Conservation (phyloP, 257 asterid genomes). For the Forsythia viridissima region DNA sequence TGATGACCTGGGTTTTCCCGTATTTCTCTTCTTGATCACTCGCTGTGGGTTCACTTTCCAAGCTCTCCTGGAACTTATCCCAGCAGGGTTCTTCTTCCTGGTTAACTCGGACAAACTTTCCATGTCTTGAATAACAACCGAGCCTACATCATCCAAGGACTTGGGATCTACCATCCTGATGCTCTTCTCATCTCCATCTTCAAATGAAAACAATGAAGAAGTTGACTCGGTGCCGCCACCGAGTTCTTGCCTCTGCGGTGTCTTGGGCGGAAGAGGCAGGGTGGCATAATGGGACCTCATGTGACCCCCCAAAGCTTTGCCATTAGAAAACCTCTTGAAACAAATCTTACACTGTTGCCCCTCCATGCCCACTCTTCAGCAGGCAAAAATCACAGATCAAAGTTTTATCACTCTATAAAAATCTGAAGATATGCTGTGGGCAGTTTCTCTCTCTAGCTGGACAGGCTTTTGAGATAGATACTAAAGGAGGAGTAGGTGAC, state of each 20-base stretch:
- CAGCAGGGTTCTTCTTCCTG: slow-evolving; percentile 19
- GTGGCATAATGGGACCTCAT: slow-evolving; percentile 65
- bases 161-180: slow-evolving; percentile 40
- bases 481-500: slow-evolving; percentile 54
- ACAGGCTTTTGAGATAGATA: slow-evolving; percentile 27
- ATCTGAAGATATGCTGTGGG: slow-evolving; percentile 13
- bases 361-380: slow-evolving; percentile 34
- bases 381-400: slow-evolving; percentile 2
- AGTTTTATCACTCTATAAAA: background rate
- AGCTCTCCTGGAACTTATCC: slow-evolving; percentile 32
- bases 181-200: slow-evolving; percentile 31
- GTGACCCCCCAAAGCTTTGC: slow-evolving; percentile 74
- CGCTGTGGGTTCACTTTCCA: too few relatives aligned
- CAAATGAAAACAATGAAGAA: slow-evolving; percentile 33
- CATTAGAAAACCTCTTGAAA: slow-evolving; percentile 45
- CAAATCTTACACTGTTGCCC: slow-evolving; percentile 60
- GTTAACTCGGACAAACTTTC: slow-evolving; percentile 43
- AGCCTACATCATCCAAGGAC: slow-evolving; percentile 30
- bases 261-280: slow-evolving; percentile 57
- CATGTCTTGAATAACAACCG: slow-evolving; percentile 31
- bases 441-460: slow-evolving; percentile 25
- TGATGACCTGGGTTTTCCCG: background rate
- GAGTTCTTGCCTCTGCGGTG: slow-evolving; percentile 32
- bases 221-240: slow-evolving; percentile 35
- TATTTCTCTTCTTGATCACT: background rate